A percentile compares a stretch with the other conserved stretches of the same genome.
Conservation (phyloP, 768 basidiomycete species). For the Lactifluus hygrophoroides region DNA sequence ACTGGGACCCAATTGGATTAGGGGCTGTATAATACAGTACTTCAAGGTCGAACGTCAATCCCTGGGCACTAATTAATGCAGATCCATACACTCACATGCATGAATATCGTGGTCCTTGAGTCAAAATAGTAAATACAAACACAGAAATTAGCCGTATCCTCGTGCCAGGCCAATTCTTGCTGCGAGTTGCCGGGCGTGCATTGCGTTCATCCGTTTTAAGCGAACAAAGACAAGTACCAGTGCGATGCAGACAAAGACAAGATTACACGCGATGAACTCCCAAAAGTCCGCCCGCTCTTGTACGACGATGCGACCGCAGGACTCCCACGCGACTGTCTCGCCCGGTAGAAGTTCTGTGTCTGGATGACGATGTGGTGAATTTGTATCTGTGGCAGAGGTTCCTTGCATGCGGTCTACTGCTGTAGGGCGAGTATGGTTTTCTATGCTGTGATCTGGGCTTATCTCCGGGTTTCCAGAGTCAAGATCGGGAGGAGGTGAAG, state of each 20-base stretch:
- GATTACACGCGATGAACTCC: slow-evolving; percentile 84
- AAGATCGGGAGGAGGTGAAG: neutral
- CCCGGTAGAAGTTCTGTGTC: slow-evolving; percentile 28
- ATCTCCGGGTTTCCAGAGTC: slow-evolving; percentile 12
- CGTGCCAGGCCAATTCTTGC: slow-evolving; percentile 70
- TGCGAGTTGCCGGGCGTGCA: slow-evolving; percentile 76
- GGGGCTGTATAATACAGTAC: slow-evolving; percentile 8
- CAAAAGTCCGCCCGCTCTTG: slow-evolving; percentile 82
- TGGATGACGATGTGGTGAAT: slow-evolving; percentile 3
- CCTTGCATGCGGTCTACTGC: neutral
- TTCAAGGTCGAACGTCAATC: neutral
- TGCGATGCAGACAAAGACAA: slow-evolving; percentile 59
- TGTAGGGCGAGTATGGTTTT: slow-evolving; percentile 21
- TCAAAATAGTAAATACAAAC: neutral
- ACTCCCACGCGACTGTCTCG: slow-evolving; percentile 81
- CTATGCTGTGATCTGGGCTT: slow-evolving; percentile 15
- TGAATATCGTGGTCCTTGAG: neutral
- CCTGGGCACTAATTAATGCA: too few relatives aligned
- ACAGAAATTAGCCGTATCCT: slow-evolving; percentile 9
- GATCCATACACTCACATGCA: slow-evolving; percentile 6
- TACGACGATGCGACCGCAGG: slow-evolving; percentile 78
- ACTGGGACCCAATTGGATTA: neutral
- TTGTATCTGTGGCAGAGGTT: slow-evolving; percentile 14
- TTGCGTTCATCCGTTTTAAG: slow-evolving; percentile 55
- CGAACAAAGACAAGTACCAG: slow-evolving; percentile 59